Conservation (phyloP, 441 rosid species). For the Gossypium schwendimanii region DNA sequence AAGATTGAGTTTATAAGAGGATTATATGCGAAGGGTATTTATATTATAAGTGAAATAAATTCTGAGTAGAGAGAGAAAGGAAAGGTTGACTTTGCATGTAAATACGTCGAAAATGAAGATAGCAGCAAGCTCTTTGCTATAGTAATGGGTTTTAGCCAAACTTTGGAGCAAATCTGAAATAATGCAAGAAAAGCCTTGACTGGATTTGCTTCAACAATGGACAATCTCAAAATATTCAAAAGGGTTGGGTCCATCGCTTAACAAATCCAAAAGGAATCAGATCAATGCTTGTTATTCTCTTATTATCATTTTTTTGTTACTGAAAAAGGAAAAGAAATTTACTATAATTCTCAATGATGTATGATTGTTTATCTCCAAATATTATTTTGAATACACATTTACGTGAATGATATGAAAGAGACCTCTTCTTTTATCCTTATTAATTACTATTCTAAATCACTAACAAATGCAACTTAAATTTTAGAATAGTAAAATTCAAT, state of each 20-base stretch:
- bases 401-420: neutral
- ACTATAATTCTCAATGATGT: too few relatives aligned
- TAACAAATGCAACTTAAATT: neutral
- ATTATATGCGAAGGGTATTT: neutral
- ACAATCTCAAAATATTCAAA: neutral
- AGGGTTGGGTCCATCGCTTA: constrained; percentile 17
- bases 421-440: neutral
- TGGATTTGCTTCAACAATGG: constrained; percentile 22
- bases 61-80: neutral
- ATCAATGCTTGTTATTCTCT: neutral
- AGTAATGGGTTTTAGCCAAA: constrained; percentile 39
- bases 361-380: too few relatives aligned
- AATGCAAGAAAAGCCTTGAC: constrained; percentile 4
- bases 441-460: neutral
- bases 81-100: constrained; percentile 33
- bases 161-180: constrained; percentile 25
- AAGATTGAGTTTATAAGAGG: constrained; percentile 17
- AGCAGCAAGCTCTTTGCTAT: constrained; percentile 21
- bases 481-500: too few relatives aligned
- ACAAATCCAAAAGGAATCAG: neutral
- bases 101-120: constrained; percentile 24
- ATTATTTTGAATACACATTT: too few relatives aligned
- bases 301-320: neutral
- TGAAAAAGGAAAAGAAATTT: neutral
- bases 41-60: neutral